phyloP scores from a whole-genome alignment of 495 filamentous ascomycete species.

The Penicillium lividum region DNA sequence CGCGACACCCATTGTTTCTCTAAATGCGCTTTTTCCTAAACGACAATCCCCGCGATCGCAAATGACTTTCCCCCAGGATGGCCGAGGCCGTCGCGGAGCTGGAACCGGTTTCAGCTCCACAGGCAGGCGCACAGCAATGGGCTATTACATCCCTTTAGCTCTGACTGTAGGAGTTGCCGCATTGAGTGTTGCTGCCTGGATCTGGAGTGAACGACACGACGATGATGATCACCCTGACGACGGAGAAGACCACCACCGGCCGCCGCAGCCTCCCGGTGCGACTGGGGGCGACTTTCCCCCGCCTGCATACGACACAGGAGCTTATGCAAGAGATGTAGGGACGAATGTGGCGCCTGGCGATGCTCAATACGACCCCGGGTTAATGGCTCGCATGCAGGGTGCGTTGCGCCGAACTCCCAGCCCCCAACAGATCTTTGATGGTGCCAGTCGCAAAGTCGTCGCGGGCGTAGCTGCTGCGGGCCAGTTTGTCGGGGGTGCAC shows the following conservation, averaged over 20 bases:
- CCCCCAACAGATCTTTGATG: slow-evolving; percentile 84
- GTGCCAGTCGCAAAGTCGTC: slow-evolving; percentile 70
- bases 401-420: slow-evolving; percentile 85
- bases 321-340: slow-evolving; percentile 33
- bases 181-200: slow-evolving; percentile 82
- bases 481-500: slow-evolving; percentile 70
- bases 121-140: slow-evolving; percentile 66
- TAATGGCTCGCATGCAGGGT: slow-evolving; percentile 77
- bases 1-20: slow-evolving; percentile 31
- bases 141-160: slow-evolving; percentile 83
- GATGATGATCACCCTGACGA: slow-evolving; percentile 58
- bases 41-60: slow-evolving; percentile 51
- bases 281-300: slow-evolving; percentile 29
- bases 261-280: slow-evolving; percentile 36
- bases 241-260: slow-evolving; percentile 26
- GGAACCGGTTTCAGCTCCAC: slow-evolving; percentile 54
- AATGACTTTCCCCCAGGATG: slow-evolving; percentile 76
- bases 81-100: slow-evolving; percentile 58
- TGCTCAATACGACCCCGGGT: slow-evolving; percentile 54
- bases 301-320: slow-evolving; percentile 30
- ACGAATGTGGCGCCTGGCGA: slow-evolving; percentile 36
- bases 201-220: slow-evolving; percentile 83
- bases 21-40: slow-evolving; percentile 36
- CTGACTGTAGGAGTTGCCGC: slow-evolving; percentile 84
- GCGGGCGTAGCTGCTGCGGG: slow-evolving; percentile 85